Evolutionary conservation across 495 filamentous ascomycete genomes (phyloP).

Genomic region (Penicillium flavigenum): DNA sequence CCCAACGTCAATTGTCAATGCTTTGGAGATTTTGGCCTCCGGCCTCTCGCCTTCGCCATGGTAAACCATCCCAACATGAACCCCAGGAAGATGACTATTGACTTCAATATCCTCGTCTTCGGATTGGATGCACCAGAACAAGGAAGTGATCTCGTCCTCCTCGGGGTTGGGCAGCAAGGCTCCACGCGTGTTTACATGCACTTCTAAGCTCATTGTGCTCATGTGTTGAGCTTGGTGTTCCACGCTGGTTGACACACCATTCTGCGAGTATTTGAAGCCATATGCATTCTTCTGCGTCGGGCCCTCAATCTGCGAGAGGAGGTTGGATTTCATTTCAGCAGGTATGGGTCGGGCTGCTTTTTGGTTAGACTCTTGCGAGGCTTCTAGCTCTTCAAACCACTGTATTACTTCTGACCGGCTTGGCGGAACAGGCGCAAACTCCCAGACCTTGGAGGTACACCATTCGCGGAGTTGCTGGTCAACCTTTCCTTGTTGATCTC

Average conservation of each 20-base stretch:
- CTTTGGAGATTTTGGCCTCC: conserved; percentile 48
- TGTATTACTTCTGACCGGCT: conserved; percentile 64
- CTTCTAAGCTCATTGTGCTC: conserved; percentile 92
- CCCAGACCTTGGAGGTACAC: conserved; percentile 36
- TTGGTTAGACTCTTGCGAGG: conserved; percentile 3
- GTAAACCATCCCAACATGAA: conserved; percentile 57
- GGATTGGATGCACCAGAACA: conserved; percentile 88
- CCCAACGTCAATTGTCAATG: conserved; percentile 59
- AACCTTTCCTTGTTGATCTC: conserved; percentile 46
- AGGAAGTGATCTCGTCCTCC: conserved; percentile 81
- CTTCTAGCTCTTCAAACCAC: conserved; percentile 58
- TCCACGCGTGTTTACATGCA: conserved; percentile 90
- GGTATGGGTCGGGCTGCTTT: conserved; percentile 14
- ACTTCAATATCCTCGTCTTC: conserved; percentile 59
- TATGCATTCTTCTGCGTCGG: conserved; percentile 82
- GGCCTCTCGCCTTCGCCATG: conserved; percentile 47
- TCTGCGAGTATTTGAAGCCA: conserved; percentile 87
- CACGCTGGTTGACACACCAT: conserved; percentile 68
- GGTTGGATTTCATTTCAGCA: conserved; percentile 23
- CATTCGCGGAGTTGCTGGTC: conserved; percentile 49
- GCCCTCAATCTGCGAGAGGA: conserved; percentile 83
- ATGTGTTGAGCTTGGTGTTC: conserved; percentile 89
- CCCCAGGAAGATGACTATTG: conserved; percentile 52
- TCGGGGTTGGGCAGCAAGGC: conserved; percentile 81
- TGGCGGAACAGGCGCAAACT: conserved; percentile 60